Conservation (phyloP, 163 green algal genomes). For the Chlamydomonas reinhardtii region DNA sequence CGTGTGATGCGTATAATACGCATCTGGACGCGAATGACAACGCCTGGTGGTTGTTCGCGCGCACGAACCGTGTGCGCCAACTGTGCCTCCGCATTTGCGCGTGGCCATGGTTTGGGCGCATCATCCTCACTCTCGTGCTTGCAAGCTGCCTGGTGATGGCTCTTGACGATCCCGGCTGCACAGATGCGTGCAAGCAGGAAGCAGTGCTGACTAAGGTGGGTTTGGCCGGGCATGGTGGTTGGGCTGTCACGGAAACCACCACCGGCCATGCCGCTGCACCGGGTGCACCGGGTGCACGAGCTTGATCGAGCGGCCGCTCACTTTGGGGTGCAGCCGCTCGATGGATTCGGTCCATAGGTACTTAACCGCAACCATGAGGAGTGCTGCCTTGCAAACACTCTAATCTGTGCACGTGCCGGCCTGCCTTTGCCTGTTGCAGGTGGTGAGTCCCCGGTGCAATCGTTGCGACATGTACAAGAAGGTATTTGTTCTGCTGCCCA, state of each 20-base stretch:
- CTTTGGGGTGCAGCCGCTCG: no score
- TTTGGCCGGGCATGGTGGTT: no score
- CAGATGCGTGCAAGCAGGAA: slow-evolving; percentile 29
- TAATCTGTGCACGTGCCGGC: no score
- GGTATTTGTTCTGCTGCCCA: neutral
- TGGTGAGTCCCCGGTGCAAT: slow-evolving; percentile 34
- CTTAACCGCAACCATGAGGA: no score
- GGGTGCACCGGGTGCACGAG: no score
- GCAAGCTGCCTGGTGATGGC: slow-evolving; percentile 39
- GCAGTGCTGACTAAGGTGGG: slow-evolving; percentile 33
- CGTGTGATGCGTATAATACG: neutral
- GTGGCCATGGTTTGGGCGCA: slow-evolving; percentile 27
- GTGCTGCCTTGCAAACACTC: no score
- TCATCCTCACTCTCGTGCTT: slow-evolving; percentile 23
- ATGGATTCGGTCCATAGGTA: no score
- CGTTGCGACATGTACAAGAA: slow-evolving; percentile 24
- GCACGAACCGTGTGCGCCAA: neutral
- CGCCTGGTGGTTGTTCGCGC: slow-evolving; percentile 24
- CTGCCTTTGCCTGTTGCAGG: neutral
- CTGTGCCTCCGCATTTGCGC: neutral
- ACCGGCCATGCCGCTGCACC: no score
- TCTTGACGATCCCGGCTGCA: slow-evolving; percentile 37
- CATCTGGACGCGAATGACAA: slow-evolving; percentile 24
- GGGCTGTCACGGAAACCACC: no score
- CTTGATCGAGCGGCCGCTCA: no score